A percentile compares a stretch with the other conserved stretches of the same genome.
Evolutionary conservation across 495 filamentous ascomycete species (phyloP).

Genomic region (Pyrenula massariospora): DNA sequence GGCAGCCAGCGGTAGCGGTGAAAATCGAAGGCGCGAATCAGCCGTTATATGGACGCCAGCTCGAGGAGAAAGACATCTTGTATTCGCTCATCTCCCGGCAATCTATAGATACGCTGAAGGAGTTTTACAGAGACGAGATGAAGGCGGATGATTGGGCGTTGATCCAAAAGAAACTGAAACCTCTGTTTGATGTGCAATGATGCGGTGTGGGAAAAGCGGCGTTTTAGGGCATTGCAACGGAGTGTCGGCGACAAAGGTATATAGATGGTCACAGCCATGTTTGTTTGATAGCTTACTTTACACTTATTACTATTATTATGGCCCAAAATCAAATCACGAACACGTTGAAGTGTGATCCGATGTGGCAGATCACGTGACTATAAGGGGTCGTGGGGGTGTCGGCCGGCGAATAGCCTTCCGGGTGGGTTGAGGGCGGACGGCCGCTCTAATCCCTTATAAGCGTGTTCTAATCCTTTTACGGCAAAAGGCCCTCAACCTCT

Average conservation of each 20-base stretch:
- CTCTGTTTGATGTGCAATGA: constrained; percentile 80
- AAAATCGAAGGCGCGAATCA: constrained; percentile 97
- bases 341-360: no score
- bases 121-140: constrained; percentile 86
- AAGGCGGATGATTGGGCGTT: constrained; percentile 86
- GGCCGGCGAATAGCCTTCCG: not conserved
- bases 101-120: constrained; percentile 91
- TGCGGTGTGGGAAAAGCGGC: not conserved
- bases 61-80: constrained; percentile 84
- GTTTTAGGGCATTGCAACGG: constrained; percentile 3
- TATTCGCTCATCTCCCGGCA: constrained; percentile 78
- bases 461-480: not conserved
- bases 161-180: constrained; percentile 80
- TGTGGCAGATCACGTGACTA: not conserved
- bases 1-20: constrained; percentile 89
- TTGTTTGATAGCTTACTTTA: no score
- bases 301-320: no score
- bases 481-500: not conserved
- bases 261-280: no score
- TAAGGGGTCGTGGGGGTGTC: not conserved
- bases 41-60: constrained; percentile 86
- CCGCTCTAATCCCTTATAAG: no score
- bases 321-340: no score
- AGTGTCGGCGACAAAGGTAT: constrained; percentile 1
- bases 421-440: no score